Evolutionary conservation across 2,329 filamentous ascomycete genomes (phyloP), one percentile per base, ranked within the genome.

Genomic region (Pyricularia grisea): DNA sequence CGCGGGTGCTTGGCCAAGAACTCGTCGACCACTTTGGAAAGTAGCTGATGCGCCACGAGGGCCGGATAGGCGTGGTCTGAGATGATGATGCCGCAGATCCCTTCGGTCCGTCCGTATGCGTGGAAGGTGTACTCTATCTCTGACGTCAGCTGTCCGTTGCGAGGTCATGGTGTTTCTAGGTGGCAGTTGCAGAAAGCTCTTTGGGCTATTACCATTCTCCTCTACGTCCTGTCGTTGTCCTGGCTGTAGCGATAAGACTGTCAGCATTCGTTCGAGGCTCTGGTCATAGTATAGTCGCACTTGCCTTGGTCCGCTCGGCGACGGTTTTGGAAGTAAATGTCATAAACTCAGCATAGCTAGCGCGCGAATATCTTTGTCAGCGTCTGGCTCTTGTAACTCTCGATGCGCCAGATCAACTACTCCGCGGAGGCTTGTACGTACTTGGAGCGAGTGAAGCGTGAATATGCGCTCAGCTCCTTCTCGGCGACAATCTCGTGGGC

Each of bases 11-110:
- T 87, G 72, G 88, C 82, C 58, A 94, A 84, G 80, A 97, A 97
- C 79, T 97, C 93, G 79, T 97, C 92, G 78, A 93, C 83, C 69
- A 95, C 85, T 79, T 97, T 97, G 87, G 89, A 90, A 73, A 97
- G 88, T 68, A 97, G 85, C 79, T 93, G 90, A 78, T 97, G 93
- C 28, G 93, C 93, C 28, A 94, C 92, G 10, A 94, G 84, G 50
- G 86, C 84, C 65, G 91, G 90, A 79, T 94, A 94, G 74, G 90
- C 86, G 75, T 90, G 86, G 76, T 93, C 90, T 72, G 87, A 89
- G 77, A 94, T 93, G 75, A 93, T 90, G 78, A 94, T 88, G 74
- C 89, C 90, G 74, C 88, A 89, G 74, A 93, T 82, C 73, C 91
- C 91, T 79, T 93, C 86, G 73, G 89, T 90, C 72, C 89, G 89